phyloP scores from a whole-genome alignment of 176 grass and related monocot genomes.

The Oryza nivara region DNA sequence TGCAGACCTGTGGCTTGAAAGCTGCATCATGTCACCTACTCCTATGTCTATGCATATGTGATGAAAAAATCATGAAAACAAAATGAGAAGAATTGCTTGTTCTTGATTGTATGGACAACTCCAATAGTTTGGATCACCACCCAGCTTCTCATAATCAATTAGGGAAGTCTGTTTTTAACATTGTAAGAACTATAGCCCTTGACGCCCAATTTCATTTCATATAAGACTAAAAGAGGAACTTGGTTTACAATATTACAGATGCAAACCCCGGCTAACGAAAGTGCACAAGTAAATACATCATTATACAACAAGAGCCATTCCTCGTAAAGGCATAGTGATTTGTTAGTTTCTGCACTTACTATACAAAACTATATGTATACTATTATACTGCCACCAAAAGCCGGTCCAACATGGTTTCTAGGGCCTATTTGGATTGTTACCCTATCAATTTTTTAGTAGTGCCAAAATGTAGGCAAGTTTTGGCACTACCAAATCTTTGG shows the following conservation, averaged over 20 bases:
- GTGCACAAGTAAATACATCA: neutral
- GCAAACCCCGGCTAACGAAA: neutral
- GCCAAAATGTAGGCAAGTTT: no score
- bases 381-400: neutral
- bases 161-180: neutral
- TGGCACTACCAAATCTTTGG: no score
- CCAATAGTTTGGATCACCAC: no score
- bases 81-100: no score
- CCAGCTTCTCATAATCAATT: neutral
- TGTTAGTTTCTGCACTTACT: neutral
- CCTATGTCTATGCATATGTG: no score
- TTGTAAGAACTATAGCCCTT: neutral
- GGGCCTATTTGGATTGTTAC: no score
- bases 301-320: neutral
- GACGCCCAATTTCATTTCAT: neutral
- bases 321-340: neutral
- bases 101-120: no score
- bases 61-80: no score
- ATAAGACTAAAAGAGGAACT: neutral
- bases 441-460: no score
- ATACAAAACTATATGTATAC: neutral
- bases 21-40: no score
- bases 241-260: neutral
- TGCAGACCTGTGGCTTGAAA: no score
- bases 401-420: neutral